A percentile compares a stretch with the other conserved stretches of the same genome.
Evolutionary conservation across 1,284 basidiomycete genomes (phyloP).

Genomic region (Heterobasidion parviporum): DNA sequence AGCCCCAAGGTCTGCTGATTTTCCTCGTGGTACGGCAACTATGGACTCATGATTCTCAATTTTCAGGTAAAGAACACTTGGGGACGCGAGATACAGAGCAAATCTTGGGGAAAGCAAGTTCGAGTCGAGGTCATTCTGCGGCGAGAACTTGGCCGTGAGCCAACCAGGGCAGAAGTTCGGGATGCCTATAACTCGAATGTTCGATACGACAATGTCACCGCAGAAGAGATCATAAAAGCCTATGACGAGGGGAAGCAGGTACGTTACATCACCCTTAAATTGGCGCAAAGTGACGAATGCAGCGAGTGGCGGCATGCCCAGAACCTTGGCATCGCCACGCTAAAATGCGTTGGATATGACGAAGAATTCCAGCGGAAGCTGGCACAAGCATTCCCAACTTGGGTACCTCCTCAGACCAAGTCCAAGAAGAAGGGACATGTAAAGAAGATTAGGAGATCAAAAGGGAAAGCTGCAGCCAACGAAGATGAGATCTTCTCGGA

Average conservation of each 20-base stretch:
- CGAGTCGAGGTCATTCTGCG: conserved; percentile 9
- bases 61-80: conserved; percentile 8
- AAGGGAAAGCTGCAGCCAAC: neutral
- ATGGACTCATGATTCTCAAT: neutral
- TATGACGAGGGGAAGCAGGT: conserved; percentile 16
- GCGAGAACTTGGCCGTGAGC: conserved; percentile 6
- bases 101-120: conserved; percentile 7
- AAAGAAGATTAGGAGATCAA: neutral
- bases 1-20: conserved; percentile 6
- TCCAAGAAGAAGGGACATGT: neutral
- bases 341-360: conserved; percentile 18
- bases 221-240: conserved; percentile 11
- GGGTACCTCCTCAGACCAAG: neutral
- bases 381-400: neutral
- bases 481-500: neutral
- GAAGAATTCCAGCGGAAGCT: conserved; percentile 10
- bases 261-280: neutral
- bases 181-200: neutral
- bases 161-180: conserved; percentile 10
- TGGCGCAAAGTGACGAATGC: neutral
- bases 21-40: neutral
- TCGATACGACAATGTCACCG: conserved; percentile 2
- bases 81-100: neutral
- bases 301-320: neutral
- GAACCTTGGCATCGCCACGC: conserved; percentile 12